These are phyloP conservation scores for Talaromyces liani DNA, from an alignment of 495 filamentous ascomycete genomes.

Conservation along the genomic window DNA sequence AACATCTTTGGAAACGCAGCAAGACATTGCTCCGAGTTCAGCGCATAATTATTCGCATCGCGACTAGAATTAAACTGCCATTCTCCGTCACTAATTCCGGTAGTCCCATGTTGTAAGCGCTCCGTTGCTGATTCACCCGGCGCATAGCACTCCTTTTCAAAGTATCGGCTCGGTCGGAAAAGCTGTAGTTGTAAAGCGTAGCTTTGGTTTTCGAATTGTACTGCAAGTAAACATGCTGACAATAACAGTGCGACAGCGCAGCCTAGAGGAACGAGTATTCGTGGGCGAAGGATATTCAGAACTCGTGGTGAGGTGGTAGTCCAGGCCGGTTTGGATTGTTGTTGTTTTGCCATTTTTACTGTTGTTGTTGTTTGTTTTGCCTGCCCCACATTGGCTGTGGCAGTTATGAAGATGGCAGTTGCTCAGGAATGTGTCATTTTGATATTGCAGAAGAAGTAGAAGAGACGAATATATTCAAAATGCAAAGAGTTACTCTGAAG, in stretches of 20 bases:
- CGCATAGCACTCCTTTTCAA: slow-evolving; percentile 7
- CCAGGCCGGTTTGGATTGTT: slow-evolving; percentile 1
- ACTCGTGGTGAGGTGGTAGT: not conserved
- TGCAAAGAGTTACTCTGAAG: too few relatives aligned
- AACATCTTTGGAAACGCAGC: slow-evolving; percentile 41
- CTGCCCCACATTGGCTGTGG: not conserved
- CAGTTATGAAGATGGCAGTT: not conserved
- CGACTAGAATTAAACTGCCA: slow-evolving; percentile 12
- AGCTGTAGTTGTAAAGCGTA: slow-evolving; percentile 4
- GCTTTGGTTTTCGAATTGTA: slow-evolving; percentile 3
- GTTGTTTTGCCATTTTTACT: slow-evolving; percentile 2
- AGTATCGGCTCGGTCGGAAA: slow-evolving; percentile 6
- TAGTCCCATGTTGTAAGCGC: not conserved
- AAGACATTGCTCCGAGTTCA: slow-evolving; percentile 31
- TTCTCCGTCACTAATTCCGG: not conserved
- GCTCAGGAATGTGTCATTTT: not conserved
- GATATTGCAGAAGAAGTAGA: not conserved
- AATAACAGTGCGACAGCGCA: not conserved
- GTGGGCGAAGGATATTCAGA: not conserved
- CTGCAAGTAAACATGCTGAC: not conserved
- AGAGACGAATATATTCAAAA: too few relatives aligned
- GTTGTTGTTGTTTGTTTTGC: not conserved
- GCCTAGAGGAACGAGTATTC: not conserved
- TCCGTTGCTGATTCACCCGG: not conserved
- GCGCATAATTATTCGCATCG: slow-evolving; percentile 28